Conservation (phyloP, 2,329 filamentous ascomycete genomes). For the Penicillium sp. region DNA sequence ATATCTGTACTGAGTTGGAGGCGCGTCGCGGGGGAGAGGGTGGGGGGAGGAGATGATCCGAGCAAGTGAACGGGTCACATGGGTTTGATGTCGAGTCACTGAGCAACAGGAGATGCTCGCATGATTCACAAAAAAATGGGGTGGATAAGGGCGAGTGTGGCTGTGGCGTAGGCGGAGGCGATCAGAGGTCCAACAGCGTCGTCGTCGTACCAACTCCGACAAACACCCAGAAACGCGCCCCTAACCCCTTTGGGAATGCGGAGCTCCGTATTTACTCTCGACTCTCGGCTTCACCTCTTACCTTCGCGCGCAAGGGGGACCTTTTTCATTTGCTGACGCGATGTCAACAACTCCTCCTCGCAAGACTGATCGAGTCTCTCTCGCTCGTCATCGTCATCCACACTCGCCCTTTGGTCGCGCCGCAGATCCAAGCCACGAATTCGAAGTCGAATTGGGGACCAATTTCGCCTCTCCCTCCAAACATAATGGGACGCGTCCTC, state of each 20-base stretch:
- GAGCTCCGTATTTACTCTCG: conserved; percentile 8
- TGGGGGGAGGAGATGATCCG: conserved; percentile 15
- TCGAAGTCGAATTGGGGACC: conserved; percentile 29
- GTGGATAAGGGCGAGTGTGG: background rate
- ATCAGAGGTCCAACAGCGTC: no score
- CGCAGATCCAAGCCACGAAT: conserved; percentile 27
- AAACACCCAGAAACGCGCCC: background rate
- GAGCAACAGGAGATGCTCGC: conserved; percentile 8
- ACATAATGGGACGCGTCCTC: conserved; percentile 34
- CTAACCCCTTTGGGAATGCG: conserved; percentile 28
- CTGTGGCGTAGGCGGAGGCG: background rate
- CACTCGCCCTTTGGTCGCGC: conserved; percentile 39
- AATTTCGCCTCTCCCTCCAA: conserved; percentile 33
- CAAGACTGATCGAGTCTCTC: conserved; percentile 30
- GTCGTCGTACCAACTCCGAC: no score
- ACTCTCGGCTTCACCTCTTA: background rate
- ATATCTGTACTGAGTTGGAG: conserved; percentile 6
- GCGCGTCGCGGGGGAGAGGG: conserved; percentile 3
- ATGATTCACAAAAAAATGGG: conserved; percentile 9
- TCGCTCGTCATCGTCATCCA: conserved; percentile 38
- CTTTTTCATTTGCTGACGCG: conserved; percentile 11
- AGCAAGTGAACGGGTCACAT: conserved; percentile 22
- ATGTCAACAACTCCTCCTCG: conserved; percentile 38
- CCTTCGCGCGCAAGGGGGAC: conserved; percentile 14
- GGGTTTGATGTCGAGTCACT: conserved; percentile 16